Conservation (phyloP, 768 basidiomycete genomes). For the Phylloporus sp. region DNA sequence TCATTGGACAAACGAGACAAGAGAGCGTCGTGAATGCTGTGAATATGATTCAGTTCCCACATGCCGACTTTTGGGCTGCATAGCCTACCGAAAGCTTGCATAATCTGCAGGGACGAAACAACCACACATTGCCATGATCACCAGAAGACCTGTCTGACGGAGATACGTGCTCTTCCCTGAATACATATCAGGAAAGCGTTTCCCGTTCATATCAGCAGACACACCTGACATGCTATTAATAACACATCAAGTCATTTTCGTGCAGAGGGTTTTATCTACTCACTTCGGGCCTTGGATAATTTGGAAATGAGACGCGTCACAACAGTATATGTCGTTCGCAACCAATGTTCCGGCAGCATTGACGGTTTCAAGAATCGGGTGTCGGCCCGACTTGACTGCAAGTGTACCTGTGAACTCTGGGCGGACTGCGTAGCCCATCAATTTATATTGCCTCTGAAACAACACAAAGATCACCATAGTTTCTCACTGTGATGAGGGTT, state of each 20-base stretch:
- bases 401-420: slow-evolving; percentile 90
- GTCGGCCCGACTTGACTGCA: slow-evolving; percentile 84
- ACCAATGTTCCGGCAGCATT: slow-evolving; percentile 68
- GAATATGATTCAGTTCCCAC: background rate
- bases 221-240: slow-evolving; percentile 56
- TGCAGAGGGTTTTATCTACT: slow-evolving; percentile 20
- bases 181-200: background rate
- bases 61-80: background rate
- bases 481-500: slow-evolving; percentile 36
- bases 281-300: slow-evolving; percentile 90
- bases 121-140: slow-evolving; percentile 85
- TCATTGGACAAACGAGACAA: slow-evolving; percentile 91
- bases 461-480: slow-evolving; percentile 38
- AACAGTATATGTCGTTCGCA: slow-evolving; percentile 89
- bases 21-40: slow-evolving; percentile 76
- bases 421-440: slow-evolving; percentile 49
- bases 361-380: slow-evolving; percentile 80
- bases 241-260: background rate
- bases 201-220: background rate
- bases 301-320: slow-evolving; percentile 81
- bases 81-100: slow-evolving; percentile 71
- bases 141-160: slow-evolving; percentile 78
- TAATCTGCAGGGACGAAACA: slow-evolving; percentile 94
- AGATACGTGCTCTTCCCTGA: slow-evolving; percentile 92
- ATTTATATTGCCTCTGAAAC: background rate